Percentiles rank a stretch among this genome's conserved stretches.
Evolutionary conservation across 2,329 filamentous ascomycete species (phyloP).

Genomic region (Ustulina deusta): DNA sequence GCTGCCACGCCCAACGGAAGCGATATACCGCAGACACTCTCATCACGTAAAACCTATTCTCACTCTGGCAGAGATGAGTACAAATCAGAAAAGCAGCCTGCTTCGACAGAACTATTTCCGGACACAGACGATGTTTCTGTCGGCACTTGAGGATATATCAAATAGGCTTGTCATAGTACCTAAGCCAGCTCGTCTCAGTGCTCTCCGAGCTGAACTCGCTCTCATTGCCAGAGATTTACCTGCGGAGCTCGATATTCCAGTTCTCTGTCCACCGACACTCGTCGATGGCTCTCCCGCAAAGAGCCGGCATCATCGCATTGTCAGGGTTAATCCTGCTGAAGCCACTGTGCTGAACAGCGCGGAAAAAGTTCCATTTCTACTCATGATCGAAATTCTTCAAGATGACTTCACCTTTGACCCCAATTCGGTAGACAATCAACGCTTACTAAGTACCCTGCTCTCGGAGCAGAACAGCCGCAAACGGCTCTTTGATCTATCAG

Average conservation of each 20-base stretch:
- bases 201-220: slow-evolving; percentile 82
- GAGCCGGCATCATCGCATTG: slow-evolving; percentile 84
- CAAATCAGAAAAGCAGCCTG: slow-evolving; percentile 75
- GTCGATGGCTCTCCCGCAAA: slow-evolving; percentile 78
- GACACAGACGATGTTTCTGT: slow-evolving; percentile 83
- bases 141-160: slow-evolving; percentile 84
- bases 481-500: slow-evolving; percentile 76
- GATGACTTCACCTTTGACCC: slow-evolving; percentile 89
- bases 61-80: slow-evolving; percentile 71
- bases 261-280: slow-evolving; percentile 81
- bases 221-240: slow-evolving; percentile 84
- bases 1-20: slow-evolving; percentile 61
- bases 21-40: slow-evolving; percentile 69
- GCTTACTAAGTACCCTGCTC: slow-evolving; percentile 69
- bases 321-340: slow-evolving; percentile 84
- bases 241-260: slow-evolving; percentile 84
- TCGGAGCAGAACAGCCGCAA: slow-evolving; percentile 68
- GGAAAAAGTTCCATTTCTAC: slow-evolving; percentile 84
- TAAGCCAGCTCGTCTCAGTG: slow-evolving; percentile 83
- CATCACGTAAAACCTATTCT: slow-evolving; percentile 69
- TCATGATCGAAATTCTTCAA: slow-evolving; percentile 85
- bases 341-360: slow-evolving; percentile 88
- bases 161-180: slow-evolving; percentile 86
- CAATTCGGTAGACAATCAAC: slow-evolving; percentile 77
- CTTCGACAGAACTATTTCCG: slow-evolving; percentile 86